A percentile compares a stretch with the other conserved stretches of the same genome.
Evolutionary conservation across 2,329 filamentous ascomycete species (phyloP).

Genomic region (Hypoxylon sp.): DNA sequence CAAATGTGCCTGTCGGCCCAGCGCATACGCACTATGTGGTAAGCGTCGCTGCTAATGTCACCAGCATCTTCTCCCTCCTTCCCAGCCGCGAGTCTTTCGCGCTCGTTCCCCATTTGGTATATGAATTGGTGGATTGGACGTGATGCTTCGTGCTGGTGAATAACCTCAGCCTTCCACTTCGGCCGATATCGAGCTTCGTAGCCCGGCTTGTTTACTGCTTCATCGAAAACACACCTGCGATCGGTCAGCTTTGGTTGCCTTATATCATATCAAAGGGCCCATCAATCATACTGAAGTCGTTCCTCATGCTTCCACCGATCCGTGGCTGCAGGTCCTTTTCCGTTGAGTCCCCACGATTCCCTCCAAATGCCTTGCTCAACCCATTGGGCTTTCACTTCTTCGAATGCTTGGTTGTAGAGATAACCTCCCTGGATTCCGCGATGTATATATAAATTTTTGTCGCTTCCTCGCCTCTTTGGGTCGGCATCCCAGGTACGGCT

Average conservation of each 20-base stretch:
- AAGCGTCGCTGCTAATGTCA: neutral
- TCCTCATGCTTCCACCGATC: neutral
- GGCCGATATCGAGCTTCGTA: neutral
- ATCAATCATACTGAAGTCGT: neutral
- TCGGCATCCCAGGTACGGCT: conserved; percentile 16
- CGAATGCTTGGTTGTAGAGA: conserved; percentile 13
- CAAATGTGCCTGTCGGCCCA: neutral
- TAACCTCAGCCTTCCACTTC: neutral
- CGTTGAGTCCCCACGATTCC: neutral
- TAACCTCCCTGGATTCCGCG: conserved; percentile 1
- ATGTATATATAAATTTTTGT: conserved; percentile 10
- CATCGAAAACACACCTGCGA: neutral
- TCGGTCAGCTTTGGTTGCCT: neutral
- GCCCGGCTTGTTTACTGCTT: neutral
- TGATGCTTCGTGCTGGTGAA: neutral
- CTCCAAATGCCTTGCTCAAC: conserved; percentile 9
- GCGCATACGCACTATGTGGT: neutral
- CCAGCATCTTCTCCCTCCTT: neutral
- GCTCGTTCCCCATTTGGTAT: neutral
- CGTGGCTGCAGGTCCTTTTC: neutral
- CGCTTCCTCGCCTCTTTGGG: neutral
- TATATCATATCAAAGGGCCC: neutral
- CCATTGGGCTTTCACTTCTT: conserved; percentile 20
- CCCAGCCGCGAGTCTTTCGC: neutral
- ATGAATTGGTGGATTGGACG: neutral